Base-by-base conservation (phyloP, 805 yeast species). In the Saturnispora gosingensis region DNA sequence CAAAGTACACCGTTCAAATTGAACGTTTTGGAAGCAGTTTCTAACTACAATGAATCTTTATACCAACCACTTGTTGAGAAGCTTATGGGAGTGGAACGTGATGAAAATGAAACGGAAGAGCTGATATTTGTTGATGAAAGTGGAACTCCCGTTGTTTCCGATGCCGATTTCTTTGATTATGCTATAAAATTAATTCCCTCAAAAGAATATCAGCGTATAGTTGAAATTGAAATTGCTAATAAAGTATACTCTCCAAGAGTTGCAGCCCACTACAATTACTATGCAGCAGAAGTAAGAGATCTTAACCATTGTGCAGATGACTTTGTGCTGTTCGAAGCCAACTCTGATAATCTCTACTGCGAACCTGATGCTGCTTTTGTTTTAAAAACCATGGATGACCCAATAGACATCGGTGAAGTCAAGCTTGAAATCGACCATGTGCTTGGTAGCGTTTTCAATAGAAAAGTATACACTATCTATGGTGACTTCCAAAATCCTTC, bases 321-420 rank as follows among this genome's bases (percentile, higher is more conserved):
- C 28, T 44, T 50, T 5, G 56, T 57, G 8, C 45, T 63, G 52
- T 73, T 73, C 56, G 80, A 82, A 53, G 50, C 53, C 7, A 28
- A 51, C 18, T 77, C 77, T 46, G 71, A 72, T 25, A 53, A 59
- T 40, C 63, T 74, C 2, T 83, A 82, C 60, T 82, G 89, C 59
- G 77, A 83, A 9, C 70, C 82, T 3, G 86, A 80, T 51, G 95
- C 85, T 52, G 75, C 88, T 1, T 93, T 79, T 64, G 95, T 97
- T 3, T 71, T 93, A 52, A 83, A 84, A 63, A 77, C 88, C 0
- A 70, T 71, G 25, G 67, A 69, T n/a, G 58, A 62, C 5, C 45
- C 52, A n/a, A 27, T 47, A 32, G 13, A 43, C 13, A 42, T 50
- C 13, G 46, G 46, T 8, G 60, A 65, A 1, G 43, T 57, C 5